These are phyloP conservation scores for Zygosaccharomyces pseudobailii DNA, from an alignment of 1,139 yeast genomes.

Conservation along the genomic window DNA sequence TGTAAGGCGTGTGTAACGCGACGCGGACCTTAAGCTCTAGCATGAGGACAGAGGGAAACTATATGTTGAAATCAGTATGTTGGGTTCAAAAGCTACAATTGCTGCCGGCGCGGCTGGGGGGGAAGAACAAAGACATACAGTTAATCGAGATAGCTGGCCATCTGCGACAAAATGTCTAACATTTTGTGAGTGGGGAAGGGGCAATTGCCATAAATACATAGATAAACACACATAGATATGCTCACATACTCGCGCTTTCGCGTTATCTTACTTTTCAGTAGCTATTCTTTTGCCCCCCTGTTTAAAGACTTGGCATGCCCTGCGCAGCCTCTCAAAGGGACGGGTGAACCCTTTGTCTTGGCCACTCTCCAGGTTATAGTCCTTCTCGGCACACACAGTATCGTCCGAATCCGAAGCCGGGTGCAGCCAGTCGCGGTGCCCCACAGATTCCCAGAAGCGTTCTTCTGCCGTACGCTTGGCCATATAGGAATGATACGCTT, in stretches of 20 bases:
- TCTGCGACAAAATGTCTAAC: neutral
- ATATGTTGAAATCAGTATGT: neutral
- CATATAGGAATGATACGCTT: neutral
- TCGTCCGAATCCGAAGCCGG: neutral
- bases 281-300: neutral
- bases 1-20: conserved; percentile 5
- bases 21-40: neutral
- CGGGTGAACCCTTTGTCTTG: neutral
- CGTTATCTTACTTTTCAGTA: neutral
- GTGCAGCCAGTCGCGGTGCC: neutral
- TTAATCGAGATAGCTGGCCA: neutral
- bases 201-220: neutral
- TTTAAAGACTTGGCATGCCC: neutral
- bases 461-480: neutral
- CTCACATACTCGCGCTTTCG: neutral
- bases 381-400: neutral
- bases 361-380: neutral
- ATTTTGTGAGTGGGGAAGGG: neutral
- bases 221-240: neutral
- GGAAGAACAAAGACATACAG: neutral
- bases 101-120: neutral
- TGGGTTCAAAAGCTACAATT: neutral
- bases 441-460: neutral
- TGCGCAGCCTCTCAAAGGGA: neutral
- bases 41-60: neutral